Percentiles rank a stretch among this genome's conserved stretches.
These are phyloP conservation scores for Fusarium sp. DNA, from an alignment of 2,329 filamentous ascomycete genomes.

Conservation along the genomic window DNA sequence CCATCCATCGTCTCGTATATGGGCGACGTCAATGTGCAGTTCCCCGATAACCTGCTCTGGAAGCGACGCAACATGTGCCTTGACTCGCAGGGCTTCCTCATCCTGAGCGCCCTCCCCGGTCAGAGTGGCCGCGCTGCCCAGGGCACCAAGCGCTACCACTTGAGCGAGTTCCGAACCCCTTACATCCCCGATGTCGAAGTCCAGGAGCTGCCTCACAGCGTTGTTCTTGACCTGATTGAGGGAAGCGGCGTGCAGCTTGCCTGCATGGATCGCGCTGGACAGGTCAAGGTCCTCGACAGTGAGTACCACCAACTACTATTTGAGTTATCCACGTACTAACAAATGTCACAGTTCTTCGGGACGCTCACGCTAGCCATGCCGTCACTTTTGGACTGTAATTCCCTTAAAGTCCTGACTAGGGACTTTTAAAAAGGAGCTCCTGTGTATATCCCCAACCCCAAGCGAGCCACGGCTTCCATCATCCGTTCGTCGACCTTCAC, in stretches of 20 bases:
- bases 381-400: constrained; percentile 45
- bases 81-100: constrained; percentile 81
- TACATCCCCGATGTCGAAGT: constrained; percentile 88
- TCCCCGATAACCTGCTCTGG: constrained; percentile 95
- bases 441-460: neutral
- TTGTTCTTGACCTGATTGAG: constrained; percentile 67
- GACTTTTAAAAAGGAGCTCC: constrained; percentile 10
- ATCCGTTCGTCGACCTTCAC: constrained; percentile 11
- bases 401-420: neutral
- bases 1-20: constrained; percentile 68
- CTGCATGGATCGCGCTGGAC: constrained; percentile 67
- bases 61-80: constrained; percentile 90
- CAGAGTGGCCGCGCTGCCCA: constrained; percentile 58
- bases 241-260: constrained; percentile 69
- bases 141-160: constrained; percentile 77
- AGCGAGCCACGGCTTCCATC: constrained; percentile 4
- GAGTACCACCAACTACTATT: constrained; percentile 46
- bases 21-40: constrained; percentile 95
- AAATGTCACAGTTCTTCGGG: constrained; percentile 45
- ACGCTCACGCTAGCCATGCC: constrained; percentile 49
- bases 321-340: constrained; percentile 6
- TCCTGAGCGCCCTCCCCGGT: constrained; percentile 71
- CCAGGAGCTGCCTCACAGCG: constrained; percentile 90
- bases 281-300: constrained; percentile 63
- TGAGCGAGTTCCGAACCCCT: constrained; percentile 81